Conservation (phyloP, 1,284 basidiomycete species). For the Rhodofomes roseus region DNA sequence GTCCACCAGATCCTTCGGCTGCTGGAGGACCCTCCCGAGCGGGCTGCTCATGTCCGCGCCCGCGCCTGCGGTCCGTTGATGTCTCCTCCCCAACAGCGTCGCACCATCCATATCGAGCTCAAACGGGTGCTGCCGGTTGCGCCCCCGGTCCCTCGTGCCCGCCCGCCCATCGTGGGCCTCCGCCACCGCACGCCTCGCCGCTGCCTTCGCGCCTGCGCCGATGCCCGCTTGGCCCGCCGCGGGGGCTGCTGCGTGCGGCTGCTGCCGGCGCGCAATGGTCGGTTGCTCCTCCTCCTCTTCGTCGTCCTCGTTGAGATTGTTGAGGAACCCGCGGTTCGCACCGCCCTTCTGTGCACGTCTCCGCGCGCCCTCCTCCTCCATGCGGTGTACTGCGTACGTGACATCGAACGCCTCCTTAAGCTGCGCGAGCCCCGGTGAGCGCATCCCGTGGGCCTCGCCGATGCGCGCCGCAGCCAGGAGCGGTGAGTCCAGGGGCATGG, state of each 20-base stretch:
- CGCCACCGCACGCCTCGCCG: constrained; percentile 33
- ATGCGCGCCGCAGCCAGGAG: constrained; percentile 79
- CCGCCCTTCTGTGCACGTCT: constrained; percentile 79
- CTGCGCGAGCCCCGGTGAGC: constrained; percentile 87
- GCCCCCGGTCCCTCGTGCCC: constrained; percentile 65
- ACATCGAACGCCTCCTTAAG: constrained; percentile 99
- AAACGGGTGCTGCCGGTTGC: constrained; percentile 45
- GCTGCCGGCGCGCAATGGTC: constrained; percentile 41
- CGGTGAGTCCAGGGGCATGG: constrained; percentile 84
- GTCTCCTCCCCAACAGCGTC: constrained; percentile 76
- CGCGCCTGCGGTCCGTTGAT: constrained; percentile 37
- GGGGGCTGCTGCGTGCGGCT: constrained; percentile 24
- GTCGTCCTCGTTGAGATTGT: constrained; percentile 91
- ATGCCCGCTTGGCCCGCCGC: constrained; percentile 19
- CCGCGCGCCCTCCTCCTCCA: constrained; percentile 96
- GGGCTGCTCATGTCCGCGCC: constrained; percentile 20
- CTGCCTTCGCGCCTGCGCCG: constrained; percentile 34
- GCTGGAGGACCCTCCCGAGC: constrained; percentile 11
- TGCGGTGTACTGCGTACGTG: constrained; percentile 97
- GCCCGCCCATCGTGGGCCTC: constrained; percentile 67
- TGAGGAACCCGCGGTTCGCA: constrained; percentile 78
- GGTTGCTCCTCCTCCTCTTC: constrained; percentile 50
- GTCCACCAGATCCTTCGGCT: constrained; percentile 16
- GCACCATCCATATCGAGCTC: constrained; percentile 84
- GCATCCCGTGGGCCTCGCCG: constrained; percentile 52